Evolutionary conservation across 805 yeast species (phyloP), one percentile per base, ranked within the genome.

Genomic region (Monosporozyma unispora): DNA sequence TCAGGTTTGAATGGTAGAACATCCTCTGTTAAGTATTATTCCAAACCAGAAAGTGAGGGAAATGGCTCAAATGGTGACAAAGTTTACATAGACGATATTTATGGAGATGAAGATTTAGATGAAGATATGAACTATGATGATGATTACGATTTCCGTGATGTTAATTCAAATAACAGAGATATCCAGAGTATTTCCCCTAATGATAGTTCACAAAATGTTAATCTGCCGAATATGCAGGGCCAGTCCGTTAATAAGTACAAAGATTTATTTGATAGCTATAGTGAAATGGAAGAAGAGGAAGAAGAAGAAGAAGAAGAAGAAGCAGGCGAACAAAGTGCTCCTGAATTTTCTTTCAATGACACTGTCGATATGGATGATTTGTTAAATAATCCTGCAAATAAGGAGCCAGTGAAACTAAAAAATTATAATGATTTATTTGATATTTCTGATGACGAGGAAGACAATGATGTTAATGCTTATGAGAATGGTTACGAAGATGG

Each of bases 1-100:
- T 72, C 70, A 16, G 65, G 62, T 1, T 55, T 64, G 7, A 70
- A 75, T n/a, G 79, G 78, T 3, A 67, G 84, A 52, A 77, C 78
- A 48, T 67, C 76, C 1, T 78, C 83, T 0, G 71, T 75, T 21
- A 74, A 76, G 50, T 79, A 78, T 58, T 79, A 80, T 58, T 60
- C 66, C 1, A 63, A 67, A 44, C 57, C 60, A 2, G 66, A 58
- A 19, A 63, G 66, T 2, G 54, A 55, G 12, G 62, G 58, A 12
- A 60, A 62, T 2, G 52, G 53, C 1, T n/a, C 2, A 8, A 18
- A 29, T 21, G 43, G 45, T 31, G 51, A 47, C 4, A 47, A 37
- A 12, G 63, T 68, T 27, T 73, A 72, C 38, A 55, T 72, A 14
- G 69, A 71, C 54, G 75, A 71, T 48, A 49, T 64, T 31, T 64